phyloP scores from a whole-genome alignment of 768 basidiomycete genomes.

The Trametes cubensis region DNA sequence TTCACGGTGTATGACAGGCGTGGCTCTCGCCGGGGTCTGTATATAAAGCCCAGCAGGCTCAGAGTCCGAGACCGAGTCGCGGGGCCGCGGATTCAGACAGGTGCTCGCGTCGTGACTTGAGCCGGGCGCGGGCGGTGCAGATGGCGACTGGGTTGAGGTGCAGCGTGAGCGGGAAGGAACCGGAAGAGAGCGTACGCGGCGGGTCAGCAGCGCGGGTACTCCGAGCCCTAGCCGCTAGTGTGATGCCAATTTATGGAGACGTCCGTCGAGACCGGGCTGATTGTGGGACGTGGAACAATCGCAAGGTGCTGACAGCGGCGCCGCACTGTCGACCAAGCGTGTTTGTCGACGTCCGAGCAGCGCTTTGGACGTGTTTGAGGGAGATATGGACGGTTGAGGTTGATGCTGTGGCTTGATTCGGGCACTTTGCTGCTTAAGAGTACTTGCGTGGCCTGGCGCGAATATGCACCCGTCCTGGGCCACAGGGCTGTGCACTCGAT shows the following conservation, averaged over 20 bases:
- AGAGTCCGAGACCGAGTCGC: too few species aligned
- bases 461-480: background rate
- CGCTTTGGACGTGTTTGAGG: slow-evolving; percentile 3
- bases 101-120: background rate
- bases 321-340: background rate
- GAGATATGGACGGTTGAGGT: background rate
- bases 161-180: too few species aligned
- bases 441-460: too few species aligned
- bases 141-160: slow-evolving; percentile 6
- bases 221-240: background rate
- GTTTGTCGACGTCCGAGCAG: slow-evolving; percentile 8
- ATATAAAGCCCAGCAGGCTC: too few species aligned
- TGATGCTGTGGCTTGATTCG: too few species aligned
- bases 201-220: background rate
- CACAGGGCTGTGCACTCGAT: background rate
- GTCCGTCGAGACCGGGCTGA: slow-evolving; percentile 3
- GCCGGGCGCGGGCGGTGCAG: slow-evolving; percentile 13
- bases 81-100: background rate
- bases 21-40: too few species aligned
- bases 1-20: too few species aligned
- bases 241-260: background rate
- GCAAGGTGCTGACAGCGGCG: background rate
- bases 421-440: too few species aligned
- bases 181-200: too few species aligned
- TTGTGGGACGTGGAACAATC: slow-evolving; percentile 19